Conservation (phyloP, 208 protist species). For the Crithidia bombi region DNA sequence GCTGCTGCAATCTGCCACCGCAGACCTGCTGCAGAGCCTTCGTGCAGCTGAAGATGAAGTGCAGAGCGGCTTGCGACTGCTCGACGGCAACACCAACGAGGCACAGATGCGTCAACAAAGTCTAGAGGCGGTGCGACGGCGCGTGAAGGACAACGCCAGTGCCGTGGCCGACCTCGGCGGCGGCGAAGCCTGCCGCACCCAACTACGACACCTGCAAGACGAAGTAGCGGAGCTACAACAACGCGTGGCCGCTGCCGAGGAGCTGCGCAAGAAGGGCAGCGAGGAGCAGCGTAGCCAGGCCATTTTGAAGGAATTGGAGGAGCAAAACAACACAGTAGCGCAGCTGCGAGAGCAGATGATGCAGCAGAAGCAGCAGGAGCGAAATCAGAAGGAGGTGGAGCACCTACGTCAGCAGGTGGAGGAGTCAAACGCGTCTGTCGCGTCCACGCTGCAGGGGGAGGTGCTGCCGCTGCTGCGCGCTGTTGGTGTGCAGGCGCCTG, state of each 20-base stretch:
- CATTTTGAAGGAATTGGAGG: constrained; percentile 50
- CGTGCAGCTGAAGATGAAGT: constrained; percentile 38
- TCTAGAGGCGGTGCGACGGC: constrained; percentile 14
- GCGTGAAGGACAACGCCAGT: constrained; percentile 27
- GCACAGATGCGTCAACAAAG: constrained; percentile 53
- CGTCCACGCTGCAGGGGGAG: constrained; percentile 29
- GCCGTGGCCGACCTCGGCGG: constrained; percentile 28
- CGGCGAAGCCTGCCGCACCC: constrained; percentile 7
- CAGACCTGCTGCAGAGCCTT: constrained; percentile 8
- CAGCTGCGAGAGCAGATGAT: constrained; percentile 59
- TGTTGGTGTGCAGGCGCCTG: constrained; percentile 28
- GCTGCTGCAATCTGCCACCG: not conserved
- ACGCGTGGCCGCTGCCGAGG: constrained; percentile 50
- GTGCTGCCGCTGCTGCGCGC: constrained; percentile 44
- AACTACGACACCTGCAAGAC: constrained; percentile 31
- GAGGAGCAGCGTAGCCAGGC: constrained; percentile 44
- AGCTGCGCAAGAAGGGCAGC: constrained; percentile 42
- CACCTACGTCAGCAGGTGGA: constrained; percentile 46
- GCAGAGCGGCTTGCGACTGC: constrained; percentile 32
- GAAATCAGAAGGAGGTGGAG: constrained; percentile 43
- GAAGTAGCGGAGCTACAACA: constrained; percentile 53
- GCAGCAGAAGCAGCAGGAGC: constrained; percentile 46
- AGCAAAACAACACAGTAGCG: constrained; percentile 56
- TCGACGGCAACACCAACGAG: constrained; percentile 68
- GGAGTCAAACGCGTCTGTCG: constrained; percentile 38